Base-by-base conservation (phyloP, 164 flowering plant genomes). In the Vitis rotundifolia region DNA sequence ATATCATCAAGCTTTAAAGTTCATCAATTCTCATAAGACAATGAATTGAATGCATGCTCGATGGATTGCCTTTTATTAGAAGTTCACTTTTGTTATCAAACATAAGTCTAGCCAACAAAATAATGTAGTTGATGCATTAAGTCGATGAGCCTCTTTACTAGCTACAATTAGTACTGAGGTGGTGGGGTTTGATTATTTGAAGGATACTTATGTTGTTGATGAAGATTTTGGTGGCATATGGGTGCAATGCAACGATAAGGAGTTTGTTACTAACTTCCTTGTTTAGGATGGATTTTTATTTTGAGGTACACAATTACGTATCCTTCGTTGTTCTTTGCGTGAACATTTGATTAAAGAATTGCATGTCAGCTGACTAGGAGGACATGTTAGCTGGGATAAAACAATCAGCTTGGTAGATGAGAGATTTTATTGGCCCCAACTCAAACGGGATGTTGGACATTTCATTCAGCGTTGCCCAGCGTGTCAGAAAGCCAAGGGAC, bases 1-100 rank as follows among this genome's bases (percentile, higher is more conserved):
- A 3, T 53, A 72, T n/a, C 66, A 72, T 28, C 49, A 66, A n/a
- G 63, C 69, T 13, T 56, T 59, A 60, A 72, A 72, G 50, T 58
- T 7, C 5, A 3, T 66, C 19, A 59, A 72, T 15, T 65, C 26
- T 4, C 57, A 65, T 11, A 65, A 58, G 1, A 49, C 26, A 2
- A 5, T 65, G 0, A 44, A 58, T 48, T 13, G 1, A 8, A 50
- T 56, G 69, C 69, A 69, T 50, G 66, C 69, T 1, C 8, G 56
- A 13, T 72, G 75, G 75, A 14, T 26, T 11, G 8, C 48, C 8
- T 68, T 5, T 4, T 15, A 68, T 11, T 58, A 68, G 11, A 11
- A 73, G 26, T 62, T 68, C 19, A n/a, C 55, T 12, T 68, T 49
- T 56, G 6, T 61, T 5, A 1, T 68, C 0, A 61, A 61, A 51